A percentile compares a stretch with the other conserved stretches of the same genome.
phyloP scores from a whole-genome alignment of 2,329 filamentous ascomycete species.

The Sphaerulina vaccinii region DNA sequence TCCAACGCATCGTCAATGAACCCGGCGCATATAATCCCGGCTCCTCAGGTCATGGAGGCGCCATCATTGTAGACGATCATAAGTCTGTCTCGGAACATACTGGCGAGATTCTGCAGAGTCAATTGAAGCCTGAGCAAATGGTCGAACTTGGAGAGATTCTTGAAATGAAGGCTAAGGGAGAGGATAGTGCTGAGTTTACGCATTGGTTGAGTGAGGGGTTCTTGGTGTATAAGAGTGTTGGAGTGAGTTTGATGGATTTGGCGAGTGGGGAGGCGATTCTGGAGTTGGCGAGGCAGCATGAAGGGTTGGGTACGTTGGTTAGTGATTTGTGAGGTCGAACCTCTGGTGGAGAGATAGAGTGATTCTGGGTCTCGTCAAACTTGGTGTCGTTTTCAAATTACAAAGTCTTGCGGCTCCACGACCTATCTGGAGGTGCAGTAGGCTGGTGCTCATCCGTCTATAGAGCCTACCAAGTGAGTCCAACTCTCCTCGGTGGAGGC shows the following conservation, averaged over 20 bases:
- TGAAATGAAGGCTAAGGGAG: slow-evolving; percentile 2
- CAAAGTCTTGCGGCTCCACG: too few relatives aligned
- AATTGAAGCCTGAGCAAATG: slow-evolving; percentile 40
- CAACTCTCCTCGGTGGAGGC: too few relatives aligned
- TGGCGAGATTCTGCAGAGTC: slow-evolving; percentile 47
- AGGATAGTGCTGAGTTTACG: slow-evolving; percentile 14
- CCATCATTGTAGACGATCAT: slow-evolving; percentile 32
- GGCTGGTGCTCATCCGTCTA: too few relatives aligned
- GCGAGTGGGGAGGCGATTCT: slow-evolving; percentile 29
- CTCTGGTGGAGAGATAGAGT: too few relatives aligned
- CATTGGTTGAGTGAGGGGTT: slow-evolving; percentile 38
- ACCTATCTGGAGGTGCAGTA: too few relatives aligned
- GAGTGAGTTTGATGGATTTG: slow-evolving; percentile 53
- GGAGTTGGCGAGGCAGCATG: slow-evolving; percentile 14
- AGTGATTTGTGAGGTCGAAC: slow-evolving; percentile 8
- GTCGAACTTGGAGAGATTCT: slow-evolving; percentile 46
- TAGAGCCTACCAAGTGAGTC: too few relatives aligned
- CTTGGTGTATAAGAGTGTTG: slow-evolving; percentile 53
- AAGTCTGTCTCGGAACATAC: slow-evolving; percentile 48
- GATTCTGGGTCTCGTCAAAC: neutral
- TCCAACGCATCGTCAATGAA: slow-evolving; percentile 30
- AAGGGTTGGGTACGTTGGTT: slow-evolving; percentile 12
- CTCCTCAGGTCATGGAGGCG: slow-evolving; percentile 3
- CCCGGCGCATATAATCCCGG: slow-evolving; percentile 2
- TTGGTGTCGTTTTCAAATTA: too few relatives aligned